Conservation (phyloP, 805 yeast species). For the Candida alai region DNA sequence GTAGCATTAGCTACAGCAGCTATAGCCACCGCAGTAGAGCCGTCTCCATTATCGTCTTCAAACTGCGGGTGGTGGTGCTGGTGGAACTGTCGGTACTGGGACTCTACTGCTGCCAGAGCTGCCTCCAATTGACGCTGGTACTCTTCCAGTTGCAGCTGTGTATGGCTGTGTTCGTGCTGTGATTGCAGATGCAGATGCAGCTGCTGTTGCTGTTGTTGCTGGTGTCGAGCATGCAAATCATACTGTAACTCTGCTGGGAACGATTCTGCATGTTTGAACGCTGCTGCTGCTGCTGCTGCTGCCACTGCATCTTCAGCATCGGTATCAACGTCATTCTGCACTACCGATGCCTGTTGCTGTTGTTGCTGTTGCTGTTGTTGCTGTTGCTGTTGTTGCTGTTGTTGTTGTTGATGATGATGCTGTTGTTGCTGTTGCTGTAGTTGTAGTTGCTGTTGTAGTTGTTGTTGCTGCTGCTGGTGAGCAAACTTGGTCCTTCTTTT, state of each 20-base stretch:
- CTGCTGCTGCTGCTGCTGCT: no score
- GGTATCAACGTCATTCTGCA: no score
- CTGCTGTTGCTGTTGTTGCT: conserved; percentile 12
- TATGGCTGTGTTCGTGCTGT: conserved; percentile 1
- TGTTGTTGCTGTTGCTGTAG: conserved; percentile 8
- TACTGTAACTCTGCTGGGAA: conserved; percentile 18
- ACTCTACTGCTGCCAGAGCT: conserved; percentile 24
- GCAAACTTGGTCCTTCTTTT: conserved; percentile 5
- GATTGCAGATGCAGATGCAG: conserved; percentile 5
- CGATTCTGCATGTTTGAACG: conserved; percentile 14
- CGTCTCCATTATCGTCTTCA: conserved; percentile 17
- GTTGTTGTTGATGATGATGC: conserved; percentile 16
- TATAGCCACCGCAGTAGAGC: conserved; percentile 19
- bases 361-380: conserved; percentile 17
- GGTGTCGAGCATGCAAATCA: conserved; percentile 23
- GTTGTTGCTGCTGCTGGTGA: conserved; percentile 1
- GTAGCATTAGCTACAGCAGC: conserved; percentile 46
- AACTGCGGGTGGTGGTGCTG: no score
- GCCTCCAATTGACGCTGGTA: conserved; percentile 23
- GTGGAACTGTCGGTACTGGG: conserved; percentile 25
- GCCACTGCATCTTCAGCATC: no score
- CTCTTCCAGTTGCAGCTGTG: conserved; percentile 14
- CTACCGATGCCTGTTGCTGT: conserved; percentile 12
- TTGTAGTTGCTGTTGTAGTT: conserved; percentile 9
- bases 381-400: conserved; percentile 19